Evolutionary conservation across 108 stramenopile genomes (phyloP).

Genomic region (Mayamaea pseudoterrestris): DNA sequence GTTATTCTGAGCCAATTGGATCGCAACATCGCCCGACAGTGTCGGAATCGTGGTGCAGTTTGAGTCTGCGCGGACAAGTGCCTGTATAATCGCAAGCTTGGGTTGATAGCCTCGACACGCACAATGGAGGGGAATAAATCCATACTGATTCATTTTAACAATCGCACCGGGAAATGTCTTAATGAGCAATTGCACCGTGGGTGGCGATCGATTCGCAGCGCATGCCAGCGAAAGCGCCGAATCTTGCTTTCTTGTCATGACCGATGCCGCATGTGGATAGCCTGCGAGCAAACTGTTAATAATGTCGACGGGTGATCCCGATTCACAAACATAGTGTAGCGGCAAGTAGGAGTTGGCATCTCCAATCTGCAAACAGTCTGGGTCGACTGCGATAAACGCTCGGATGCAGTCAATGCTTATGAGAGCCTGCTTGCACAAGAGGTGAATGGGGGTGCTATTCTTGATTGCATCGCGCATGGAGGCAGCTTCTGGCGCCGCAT

Average conservation of each 20-base stretch:
- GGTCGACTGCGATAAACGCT: constrained; percentile 6
- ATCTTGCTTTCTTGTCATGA: constrained; percentile 28
- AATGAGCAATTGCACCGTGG: constrained; percentile 24
- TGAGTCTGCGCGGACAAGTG: constrained; percentile 25
- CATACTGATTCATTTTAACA: constrained; percentile 27
- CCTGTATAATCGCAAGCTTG: constrained; percentile 22
- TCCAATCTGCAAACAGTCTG: constrained; percentile 8
- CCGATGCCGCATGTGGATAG: constrained; percentile 10
- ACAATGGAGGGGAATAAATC: constrained; percentile 39
- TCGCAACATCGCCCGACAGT: constrained; percentile 26
- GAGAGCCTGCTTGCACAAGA: constrained; percentile 18
- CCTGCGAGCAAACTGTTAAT: constrained; percentile 14
- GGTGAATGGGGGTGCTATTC: constrained; percentile 26
- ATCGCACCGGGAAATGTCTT: constrained; percentile 21
- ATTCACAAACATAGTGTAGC: constrained; percentile 28
- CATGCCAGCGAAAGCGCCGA: constrained; percentile 38
- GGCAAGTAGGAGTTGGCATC: constrained; percentile 26
- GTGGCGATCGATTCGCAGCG: constrained; percentile 20
- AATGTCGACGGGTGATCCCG: constrained; percentile 13
- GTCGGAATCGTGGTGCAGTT: constrained; percentile 11
- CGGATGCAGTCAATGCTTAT: constrained; percentile 1
- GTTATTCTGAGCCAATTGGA: constrained; percentile 29
- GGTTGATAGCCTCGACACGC: constrained; percentile 36
- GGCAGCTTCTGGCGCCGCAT: constrained; percentile 11
- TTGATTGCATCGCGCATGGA: background rate